Base-by-base conservation (phyloP, 2,329 filamentous ascomycete genomes). In the Fusarium burgessii region DNA sequence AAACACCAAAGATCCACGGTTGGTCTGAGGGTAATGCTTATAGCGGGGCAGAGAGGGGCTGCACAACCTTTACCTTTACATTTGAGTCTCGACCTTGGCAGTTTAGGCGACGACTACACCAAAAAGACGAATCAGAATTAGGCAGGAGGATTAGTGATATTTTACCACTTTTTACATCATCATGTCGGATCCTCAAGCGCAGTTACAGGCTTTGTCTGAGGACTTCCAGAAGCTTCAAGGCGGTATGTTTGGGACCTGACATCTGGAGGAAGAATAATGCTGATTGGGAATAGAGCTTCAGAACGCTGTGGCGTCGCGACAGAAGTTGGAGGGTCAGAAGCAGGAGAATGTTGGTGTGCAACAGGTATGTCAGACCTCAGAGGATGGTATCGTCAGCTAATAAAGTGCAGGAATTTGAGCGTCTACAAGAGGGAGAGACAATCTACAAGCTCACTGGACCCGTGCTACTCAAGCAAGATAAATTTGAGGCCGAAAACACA, bases 401-500 rank as follows among this genome's bases (percentile, higher is more conserved):
- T 23, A 12, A 41, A 14, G 18, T 36, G 15, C 71, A 96, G 91
- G 95, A 98, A 81, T 98, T 98, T 80, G 86, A 89, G 42, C 87
- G 88, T 58, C 86, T 98, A 64, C 89, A 91, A 75, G 91, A 95
- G 40, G 92, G 92, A 74, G 92, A 97, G 77, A 93, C 90, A 71
- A 97, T 99, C 81, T 99, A 97, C 89, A 99, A 98, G 83, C 89
- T 98, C 43, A 90, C 97, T 49, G 96, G 96, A 0, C 96, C 96
- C 0, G 93, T 98, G 10, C 84, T 99, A 40, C 82, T 99, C 77
- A 98, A 98, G 86, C 96, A 99, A 82, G 96, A 98, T 62, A 95
- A 93, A 81, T 84, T 89, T 3, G 96, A 99, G 80, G 96, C 96
- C 0, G 90, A 94, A 72, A 92, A 93, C 85, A 95, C 94, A 0